phyloP scores from a whole-genome alignment of 2,329 filamentous ascomycete species.

The Coleophoma crateriformis region DNA sequence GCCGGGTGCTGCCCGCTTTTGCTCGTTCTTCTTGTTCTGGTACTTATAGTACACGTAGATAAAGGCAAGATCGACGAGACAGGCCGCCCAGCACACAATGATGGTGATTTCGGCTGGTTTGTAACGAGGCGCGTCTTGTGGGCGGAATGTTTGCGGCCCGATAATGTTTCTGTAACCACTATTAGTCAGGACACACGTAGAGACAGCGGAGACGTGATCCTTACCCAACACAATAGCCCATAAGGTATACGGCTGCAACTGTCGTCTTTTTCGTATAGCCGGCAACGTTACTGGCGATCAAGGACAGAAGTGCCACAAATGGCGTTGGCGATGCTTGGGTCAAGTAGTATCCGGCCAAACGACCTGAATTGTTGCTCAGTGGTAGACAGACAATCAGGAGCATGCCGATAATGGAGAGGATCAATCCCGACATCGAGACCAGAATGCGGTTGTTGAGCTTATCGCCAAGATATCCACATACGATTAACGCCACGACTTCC shows the following conservation, averaged over 20 bases:
- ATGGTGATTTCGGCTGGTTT: slow-evolving; percentile 48
- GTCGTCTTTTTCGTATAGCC: slow-evolving; percentile 45
- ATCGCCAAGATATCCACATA: slow-evolving; percentile 20
- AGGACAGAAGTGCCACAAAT: slow-evolving; percentile 24
- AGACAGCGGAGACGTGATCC: not conserved
- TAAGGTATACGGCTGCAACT: slow-evolving; percentile 35
- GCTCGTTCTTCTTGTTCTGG: slow-evolving; percentile 21
- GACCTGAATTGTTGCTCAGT: slow-evolving; percentile 26
- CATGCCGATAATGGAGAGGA: slow-evolving; percentile 27
- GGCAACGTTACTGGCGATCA: slow-evolving; percentile 37
- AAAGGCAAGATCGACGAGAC: slow-evolving; percentile 14
- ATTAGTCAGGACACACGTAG: not conserved
- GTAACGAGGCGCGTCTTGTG: slow-evolving; percentile 43
- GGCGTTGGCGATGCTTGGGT: slow-evolving; percentile 28
- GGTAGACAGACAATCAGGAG: slow-evolving; percentile 30
- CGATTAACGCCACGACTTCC: slow-evolving; percentile 20
- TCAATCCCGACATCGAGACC: slow-evolving; percentile 27
- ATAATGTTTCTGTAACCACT: slow-evolving; percentile 36
- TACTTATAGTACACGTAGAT: slow-evolving; percentile 19
- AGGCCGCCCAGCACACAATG: slow-evolving; percentile 27
- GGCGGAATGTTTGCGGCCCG: slow-evolving; percentile 31
- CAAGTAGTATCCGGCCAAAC: slow-evolving; percentile 31
- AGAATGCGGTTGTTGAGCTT: slow-evolving; percentile 22
- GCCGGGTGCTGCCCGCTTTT: slow-evolving; percentile 12
- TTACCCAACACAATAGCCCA: slow-evolving; percentile 43